Percentiles rank a stretch among this genome's conserved stretches.
Evolutionary conservation across 2,329 filamentous ascomycete genomes (phyloP).

Genomic region (Penicillium sp.): DNA sequence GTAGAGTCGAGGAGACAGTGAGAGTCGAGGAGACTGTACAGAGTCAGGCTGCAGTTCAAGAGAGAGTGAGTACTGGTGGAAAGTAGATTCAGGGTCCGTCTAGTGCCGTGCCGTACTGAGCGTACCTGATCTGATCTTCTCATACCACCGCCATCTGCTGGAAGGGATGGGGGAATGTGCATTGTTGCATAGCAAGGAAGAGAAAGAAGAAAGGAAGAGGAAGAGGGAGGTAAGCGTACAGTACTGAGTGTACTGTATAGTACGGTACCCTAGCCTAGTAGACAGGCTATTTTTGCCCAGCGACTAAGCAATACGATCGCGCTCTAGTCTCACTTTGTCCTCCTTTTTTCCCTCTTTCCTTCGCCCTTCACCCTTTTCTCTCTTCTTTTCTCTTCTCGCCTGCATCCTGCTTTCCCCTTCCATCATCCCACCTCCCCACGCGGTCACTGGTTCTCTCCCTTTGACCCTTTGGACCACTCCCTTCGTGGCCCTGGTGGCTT

Average conservation of each 20-base stretch:
- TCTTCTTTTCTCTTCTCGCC: slow-evolving; percentile 16
- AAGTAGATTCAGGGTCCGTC: slow-evolving; percentile 1
- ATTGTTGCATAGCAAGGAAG: neutral
- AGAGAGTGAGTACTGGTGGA: too few species aligned
- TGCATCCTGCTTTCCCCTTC: slow-evolving; percentile 15
- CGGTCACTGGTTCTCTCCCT: slow-evolving; percentile 4
- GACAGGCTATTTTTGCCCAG: slow-evolving; percentile 28
- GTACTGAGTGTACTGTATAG: too few species aligned
- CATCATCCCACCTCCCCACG: slow-evolving; percentile 12
- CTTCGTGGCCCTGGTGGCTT: slow-evolving; percentile 25
- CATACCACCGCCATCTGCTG: neutral
- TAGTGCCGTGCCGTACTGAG: too few species aligned
- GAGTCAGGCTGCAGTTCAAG: too few species aligned
- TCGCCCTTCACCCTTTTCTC: slow-evolving; percentile 19
- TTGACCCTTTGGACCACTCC: neutral
- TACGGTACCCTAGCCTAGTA: too few species aligned
- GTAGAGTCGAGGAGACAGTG: too few species aligned
- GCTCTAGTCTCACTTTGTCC: slow-evolving; percentile 19
- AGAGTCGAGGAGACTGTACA: too few species aligned
- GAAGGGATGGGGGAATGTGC: neutral
- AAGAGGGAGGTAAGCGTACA: too few species aligned
- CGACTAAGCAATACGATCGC: slow-evolving; percentile 16
- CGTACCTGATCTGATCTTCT: too few species aligned
- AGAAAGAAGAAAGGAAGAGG: too few species aligned
- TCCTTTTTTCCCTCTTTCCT: slow-evolving; percentile 19